Evolutionary conservation across 2,329 filamentous ascomycete species (phyloP).

Genomic region (Fusarium scirpi): DNA sequence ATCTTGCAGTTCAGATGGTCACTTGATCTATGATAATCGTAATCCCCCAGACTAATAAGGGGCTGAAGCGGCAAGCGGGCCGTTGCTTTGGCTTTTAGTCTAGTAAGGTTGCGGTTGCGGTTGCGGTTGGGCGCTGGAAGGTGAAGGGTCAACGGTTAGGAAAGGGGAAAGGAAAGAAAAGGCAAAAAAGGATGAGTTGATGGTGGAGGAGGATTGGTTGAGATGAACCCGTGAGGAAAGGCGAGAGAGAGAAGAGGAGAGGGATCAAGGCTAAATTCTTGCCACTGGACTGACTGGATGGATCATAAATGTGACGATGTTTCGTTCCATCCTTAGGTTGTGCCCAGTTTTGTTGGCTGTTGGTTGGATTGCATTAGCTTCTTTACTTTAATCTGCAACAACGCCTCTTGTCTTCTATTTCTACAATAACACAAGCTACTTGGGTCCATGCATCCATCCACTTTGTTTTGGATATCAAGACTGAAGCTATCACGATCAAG

Average conservation of each 20-base stretch:
- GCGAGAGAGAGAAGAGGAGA: constrained; percentile 19
- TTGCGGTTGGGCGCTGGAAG: background rate
- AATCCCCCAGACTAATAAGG: constrained; percentile 5
- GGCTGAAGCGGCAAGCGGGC: constrained; percentile 22
- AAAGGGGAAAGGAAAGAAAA: constrained; percentile 15
- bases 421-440: background rate
- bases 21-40: constrained; percentile 33
- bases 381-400: background rate
- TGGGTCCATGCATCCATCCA: background rate
- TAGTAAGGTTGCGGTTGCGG: constrained; percentile 6
- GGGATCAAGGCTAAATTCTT: constrained; percentile 41
- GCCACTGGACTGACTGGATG: constrained; percentile 23
- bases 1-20: constrained; percentile 30
- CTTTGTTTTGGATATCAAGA: background rate
- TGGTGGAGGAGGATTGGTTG: constrained; percentile 35
- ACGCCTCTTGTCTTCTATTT: background rate
- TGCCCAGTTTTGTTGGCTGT: constrained; percentile 32
- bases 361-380: constrained; percentile 5
- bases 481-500: background rate
- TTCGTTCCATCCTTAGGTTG: constrained; percentile 1
- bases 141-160: background rate
- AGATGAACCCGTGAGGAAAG: constrained; percentile 10
- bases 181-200: constrained; percentile 12
- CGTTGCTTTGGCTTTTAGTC: constrained; percentile 9
- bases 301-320: constrained; percentile 25